Evolutionary conservation across 2,329 filamentous ascomycete genomes (phyloP), one percentile per base, ranked within the genome.

Genomic region (Penicillium sp.): DNA sequence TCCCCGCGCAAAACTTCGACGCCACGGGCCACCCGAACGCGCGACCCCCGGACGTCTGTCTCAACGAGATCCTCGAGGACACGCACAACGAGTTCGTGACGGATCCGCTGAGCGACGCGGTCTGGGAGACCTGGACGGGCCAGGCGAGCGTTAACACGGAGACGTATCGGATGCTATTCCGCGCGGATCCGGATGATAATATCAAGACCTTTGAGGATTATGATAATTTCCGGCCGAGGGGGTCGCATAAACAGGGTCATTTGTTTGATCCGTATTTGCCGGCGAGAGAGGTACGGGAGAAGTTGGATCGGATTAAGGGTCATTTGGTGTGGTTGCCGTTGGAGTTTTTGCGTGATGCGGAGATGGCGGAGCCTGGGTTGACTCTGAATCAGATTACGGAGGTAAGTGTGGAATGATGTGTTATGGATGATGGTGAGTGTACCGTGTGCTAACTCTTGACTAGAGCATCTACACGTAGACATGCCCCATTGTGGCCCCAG

Each of bases 311-410:
- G 70, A 86, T 98, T 66, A 88, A 87, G 77, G 94, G 94, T 0
- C 94, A 98, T 79, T 75, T 98, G 41, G 94, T 98, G 6, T 96
- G 91, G 91, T 94, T 96, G 88, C 92, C 92, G n/a, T 75, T 98
- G 69, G 86, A 92, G 47, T 98, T 96, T 73, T 76, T 98, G 71
- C 83, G 85, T 68, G 87, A 96, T 63, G 92, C 88, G 0, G 84
- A 91, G 68, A 96, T 98, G 92, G 93, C 93, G 0, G 93, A 97
- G 79, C 86, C 85, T 69, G 93, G 94, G 0, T 70, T 98, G 75
- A 88, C 92, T 76, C 87, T 98, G 41, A 98, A 98, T 74, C 78
- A 85, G 47, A 89, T 87, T 70, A 98, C 94, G 0, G 92, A 97
- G 81, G 90, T 83, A 86, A 96, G 24, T 22, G 22, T 22, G 22